Base-by-base conservation (phyloP, 2,329 filamentous ascomycete species). In the Zymoseptoria crescenta region DNA sequence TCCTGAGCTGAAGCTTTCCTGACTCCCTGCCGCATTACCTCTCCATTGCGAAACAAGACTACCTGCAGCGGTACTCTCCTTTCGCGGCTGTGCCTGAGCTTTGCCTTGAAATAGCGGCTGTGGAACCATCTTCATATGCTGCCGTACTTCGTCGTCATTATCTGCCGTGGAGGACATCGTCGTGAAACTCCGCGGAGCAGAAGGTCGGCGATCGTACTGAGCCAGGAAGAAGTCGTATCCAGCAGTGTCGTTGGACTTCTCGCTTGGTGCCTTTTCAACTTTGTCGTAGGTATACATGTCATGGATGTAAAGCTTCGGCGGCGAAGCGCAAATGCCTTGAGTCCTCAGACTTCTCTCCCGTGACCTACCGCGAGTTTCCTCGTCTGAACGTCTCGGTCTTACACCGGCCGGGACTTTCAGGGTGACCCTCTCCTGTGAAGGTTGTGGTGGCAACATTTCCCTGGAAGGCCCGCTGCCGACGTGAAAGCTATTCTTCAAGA, bases 41-140 rank as follows among this genome's bases (percentile, higher is more conserved):
- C 35, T 16, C 35, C 35, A 41, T 16, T 41, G 35, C 35, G 35
- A 41, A 16, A 41, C 10, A 41, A 41, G 35, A 16, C 35, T 41
- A 35, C 27, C 48, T 27, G 20, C 55, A 24, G 50, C 24, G 10
- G n/a, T 52, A 13, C 51, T 52, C 27, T 13, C 50, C 29, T 20
- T 24, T 21, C 24, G 56, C 16, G 49, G 41, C 30, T 51, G 59
- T 5, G 59, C 49, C 28, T 56, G 45, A 35, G 54, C 58, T 54
- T 67, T 67, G 49, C 54, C 52, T 29, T 62, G 59, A 56, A 72
- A 72, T 0, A 72, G 59, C 30, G 70, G 68, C 52, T 69, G 69
- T 4, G 70, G 70, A 2, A 71, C 62, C 62, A 72, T 64, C 56
- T 68, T 73, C 67, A 71, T 70, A 48, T 70, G 67, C 21, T 59